Evolutionary conservation across 345 rosid species (phyloP), one percentile per base, ranked within the genome.

Genomic region (Anacardium occidentale): DNA sequence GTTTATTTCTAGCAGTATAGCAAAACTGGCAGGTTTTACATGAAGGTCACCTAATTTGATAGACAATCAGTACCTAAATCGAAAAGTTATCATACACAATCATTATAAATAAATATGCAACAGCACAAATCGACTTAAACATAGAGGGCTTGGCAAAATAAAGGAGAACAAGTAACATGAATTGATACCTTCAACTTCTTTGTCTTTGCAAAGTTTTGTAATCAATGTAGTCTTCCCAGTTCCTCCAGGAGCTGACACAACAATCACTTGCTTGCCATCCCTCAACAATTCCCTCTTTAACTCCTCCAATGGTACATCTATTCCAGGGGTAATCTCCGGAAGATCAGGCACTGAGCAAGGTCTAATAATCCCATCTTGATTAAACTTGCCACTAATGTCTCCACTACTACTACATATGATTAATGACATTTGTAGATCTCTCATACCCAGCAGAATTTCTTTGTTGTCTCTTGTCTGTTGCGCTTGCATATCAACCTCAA

Each of bases 231-330:
- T 83, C 75, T 85, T 87, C 21, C 90, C 94, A 42, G 79, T 80
- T 26, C 94, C 92, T n/a, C 83, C 83, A 24, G 87, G 73, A 78
- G 84, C 90, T 74, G 89, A 77, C 10, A 87, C 79, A 22, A 83
- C 81, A 29, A 81, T 71, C 62, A 60, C 72, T 2, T 62, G 66
- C 2, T 42, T 57, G 7, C 63, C 72, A 42, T 69, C 45, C 25
- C 62, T 32, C 11, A 85, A 70, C 73, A 90, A 78, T 29, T 29
- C 32, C 32, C 32, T 29, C 32, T 15, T 12, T 26, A 29, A 26
- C 40, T 59, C 68, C 55, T 29, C 32, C 32, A 29, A 29, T 29
- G 32, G 85, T 52, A 32, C 64, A 42, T 80, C 85, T 40, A 84
- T 71, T 48, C 93, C 93, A 59, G 82, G 75, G 3, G 62, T 48